Base-by-base conservation (phyloP, 306 rosid species). In the Pyrus pyrifolia region DNA sequence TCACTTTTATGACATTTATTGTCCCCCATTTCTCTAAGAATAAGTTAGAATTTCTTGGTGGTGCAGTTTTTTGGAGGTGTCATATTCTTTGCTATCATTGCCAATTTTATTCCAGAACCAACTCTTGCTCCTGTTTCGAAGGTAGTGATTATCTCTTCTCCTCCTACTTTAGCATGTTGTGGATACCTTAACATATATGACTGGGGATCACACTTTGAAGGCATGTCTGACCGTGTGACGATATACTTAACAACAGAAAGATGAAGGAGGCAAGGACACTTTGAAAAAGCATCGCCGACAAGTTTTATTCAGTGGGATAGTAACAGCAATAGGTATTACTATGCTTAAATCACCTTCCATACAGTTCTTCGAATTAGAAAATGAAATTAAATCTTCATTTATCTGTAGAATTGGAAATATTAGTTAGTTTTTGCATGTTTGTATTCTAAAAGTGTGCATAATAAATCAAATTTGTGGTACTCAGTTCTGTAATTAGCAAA, bases 21-120 rank as follows among this genome's bases (percentile, higher is more conserved):
- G 38, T 64, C 52, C 81, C 22, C 58, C 46, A 69, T 78, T 70
- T 59, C 72, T 62, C 64, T 57, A 67, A 75, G 51, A 52, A 74
- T 62, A 73, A 42, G 73, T 76, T 15, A 64, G 18, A 59, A 75
- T 75, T 79, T 83, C 31, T 74, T 77, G 23, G 81, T 30, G 64
- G 8, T 82, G 77, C 89, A 96, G 97, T 93, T 93, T 87, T 96
- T 93, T 72, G 97, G 91, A 30, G 99, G 99, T 67, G 98, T 96
- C 31, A 71, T 93, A 86, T 89, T 91, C 91, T 96, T 92, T 81
- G 98, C 88, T 64, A 27, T 88, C 76, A 71, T 96, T 53, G 88
- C 96, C 86, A 90, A 79, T 79, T 93, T 96, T 74, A 86, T 96
- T 77, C 98, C 99, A 4, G 98, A 93, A 83, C 98, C 99, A 73